These are phyloP conservation scores for Solanum etuberosum DNA, from an alignment of 257 asterid genomes.

Conservation along the genomic window DNA sequence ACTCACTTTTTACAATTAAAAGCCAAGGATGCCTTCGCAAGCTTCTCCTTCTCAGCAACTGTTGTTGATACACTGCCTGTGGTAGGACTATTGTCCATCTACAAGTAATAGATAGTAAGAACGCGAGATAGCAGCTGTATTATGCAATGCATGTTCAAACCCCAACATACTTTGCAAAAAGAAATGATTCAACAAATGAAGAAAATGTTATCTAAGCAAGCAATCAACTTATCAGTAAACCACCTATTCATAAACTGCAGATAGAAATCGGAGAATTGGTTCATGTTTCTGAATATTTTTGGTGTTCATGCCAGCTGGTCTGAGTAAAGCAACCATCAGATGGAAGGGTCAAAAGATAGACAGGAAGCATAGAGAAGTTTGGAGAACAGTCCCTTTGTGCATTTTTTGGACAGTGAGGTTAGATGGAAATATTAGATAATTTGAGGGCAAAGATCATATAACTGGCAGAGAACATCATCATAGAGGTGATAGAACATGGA, in stretches of 20 bases:
- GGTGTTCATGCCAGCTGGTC: neutral
- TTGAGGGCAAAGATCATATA: neutral
- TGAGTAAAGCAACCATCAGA: neutral
- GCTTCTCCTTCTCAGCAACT: conserved; percentile 62
- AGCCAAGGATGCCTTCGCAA: conserved; percentile 84
- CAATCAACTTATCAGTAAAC: neutral
- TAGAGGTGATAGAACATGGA: neutral
- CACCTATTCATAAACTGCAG: neutral
- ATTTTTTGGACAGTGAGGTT: neutral
- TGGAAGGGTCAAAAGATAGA: neutral
- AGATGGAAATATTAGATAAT: neutral
- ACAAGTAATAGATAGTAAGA: conserved; percentile 12
- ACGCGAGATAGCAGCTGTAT: neutral
- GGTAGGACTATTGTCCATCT: conserved; percentile 94
- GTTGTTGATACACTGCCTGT: conserved; percentile 93
- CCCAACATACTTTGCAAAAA: neutral
- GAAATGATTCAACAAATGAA: neutral
- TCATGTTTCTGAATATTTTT: neutral
- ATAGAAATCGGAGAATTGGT: neutral
- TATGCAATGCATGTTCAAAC: neutral
- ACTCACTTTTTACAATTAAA: conserved; percentile 86
- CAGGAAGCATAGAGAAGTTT: neutral
- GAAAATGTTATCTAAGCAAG: neutral
- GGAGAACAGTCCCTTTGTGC: neutral
- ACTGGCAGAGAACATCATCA: neutral